These are phyloP conservation scores for Fusarium subtropicale DNA, from an alignment of 2,329 filamentous ascomycete genomes.

Conservation along the genomic window DNA sequence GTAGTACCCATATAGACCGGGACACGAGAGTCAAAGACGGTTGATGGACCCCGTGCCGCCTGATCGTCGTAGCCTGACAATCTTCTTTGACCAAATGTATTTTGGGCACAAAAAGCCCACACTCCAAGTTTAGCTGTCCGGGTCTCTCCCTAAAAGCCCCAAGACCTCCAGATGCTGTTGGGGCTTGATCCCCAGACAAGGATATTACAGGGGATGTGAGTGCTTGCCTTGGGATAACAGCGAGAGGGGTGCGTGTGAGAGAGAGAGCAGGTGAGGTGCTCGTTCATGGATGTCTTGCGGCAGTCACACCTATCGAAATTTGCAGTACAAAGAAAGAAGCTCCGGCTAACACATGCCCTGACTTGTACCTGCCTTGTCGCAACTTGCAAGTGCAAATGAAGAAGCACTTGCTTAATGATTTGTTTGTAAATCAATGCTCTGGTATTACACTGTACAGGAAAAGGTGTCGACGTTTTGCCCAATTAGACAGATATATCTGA, in stretches of 20 bases:
- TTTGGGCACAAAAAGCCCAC: constrained; percentile 14
- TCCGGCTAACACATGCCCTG: background rate
- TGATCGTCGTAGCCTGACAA: constrained; percentile 26
- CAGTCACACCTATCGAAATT: constrained; percentile 4
- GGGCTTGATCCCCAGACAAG: constrained; percentile 13
- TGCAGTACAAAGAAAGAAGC: constrained; percentile 1
- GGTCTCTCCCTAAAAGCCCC: background rate
- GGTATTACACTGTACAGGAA: constrained; percentile 20
- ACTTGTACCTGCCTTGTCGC: constrained; percentile 11
- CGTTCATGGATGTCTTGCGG: constrained; percentile 9
- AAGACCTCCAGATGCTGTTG: constrained; percentile 16
- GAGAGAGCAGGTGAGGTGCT: background rate
- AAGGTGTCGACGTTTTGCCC: background rate
- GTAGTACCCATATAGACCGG: background rate
- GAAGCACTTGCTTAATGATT: background rate
- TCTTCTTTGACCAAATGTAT: constrained; percentile 18
- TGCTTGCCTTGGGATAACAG: background rate
- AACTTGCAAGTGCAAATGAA: background rate
- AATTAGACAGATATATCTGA: constrained; percentile 10
- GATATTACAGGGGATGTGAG: constrained; percentile 2
- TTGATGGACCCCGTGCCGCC: constrained; percentile 28
- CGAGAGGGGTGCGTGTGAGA: too few species aligned
- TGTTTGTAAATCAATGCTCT: constrained; percentile 5
- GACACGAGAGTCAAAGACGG: constrained; percentile 3
- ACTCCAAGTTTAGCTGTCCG: background rate